phyloP scores from a whole-genome alignment of 305 asterid genomes.

The Rubia peregrina region DNA sequence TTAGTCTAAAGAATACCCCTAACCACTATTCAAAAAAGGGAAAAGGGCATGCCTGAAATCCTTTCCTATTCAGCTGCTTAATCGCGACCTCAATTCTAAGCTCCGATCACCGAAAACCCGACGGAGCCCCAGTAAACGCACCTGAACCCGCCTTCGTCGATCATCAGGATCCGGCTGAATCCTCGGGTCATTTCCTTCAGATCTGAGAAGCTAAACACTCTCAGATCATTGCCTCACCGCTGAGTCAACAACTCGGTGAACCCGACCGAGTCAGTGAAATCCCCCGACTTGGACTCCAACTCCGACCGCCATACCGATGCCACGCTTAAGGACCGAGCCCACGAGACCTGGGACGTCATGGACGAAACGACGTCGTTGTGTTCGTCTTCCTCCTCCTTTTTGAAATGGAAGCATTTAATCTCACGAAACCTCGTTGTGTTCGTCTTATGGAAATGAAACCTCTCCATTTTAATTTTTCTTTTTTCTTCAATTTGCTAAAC shows the following conservation, averaged over 20 bases:
- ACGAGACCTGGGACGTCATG: conserved; percentile 44
- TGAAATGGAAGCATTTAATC: conserved; percentile 88
- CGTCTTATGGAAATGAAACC: too few relatives aligned
- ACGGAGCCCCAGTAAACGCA: conserved; percentile 42
- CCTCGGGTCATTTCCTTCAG: conserved; percentile 67
- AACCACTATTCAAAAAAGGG: background rate
- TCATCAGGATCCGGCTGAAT: conserved; percentile 53
- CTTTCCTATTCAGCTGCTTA: conserved; percentile 75
- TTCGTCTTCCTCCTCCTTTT: conserved; percentile 35
- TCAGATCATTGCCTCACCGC: conserved; percentile 60
- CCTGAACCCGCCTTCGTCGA: conserved; percentile 94
- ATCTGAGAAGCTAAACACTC: conserved; percentile 57
- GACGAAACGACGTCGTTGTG: conserved; percentile 37
- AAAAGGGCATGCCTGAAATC: conserved; percentile 77
- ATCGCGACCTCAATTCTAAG: conserved; percentile 49
- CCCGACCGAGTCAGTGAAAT: conserved; percentile 51
- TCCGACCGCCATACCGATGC: conserved; percentile 71
- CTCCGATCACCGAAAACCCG: conserved; percentile 23
- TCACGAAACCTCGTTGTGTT: background rate
- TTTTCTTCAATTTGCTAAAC: too few relatives aligned
- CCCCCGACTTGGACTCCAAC: conserved; percentile 60
- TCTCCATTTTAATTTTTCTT: too few relatives aligned
- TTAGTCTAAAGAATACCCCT: too few relatives aligned
- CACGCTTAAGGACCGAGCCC: conserved; percentile 83
- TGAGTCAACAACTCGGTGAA: conserved; percentile 51